These are phyloP conservation scores for Lathyrus oleraceus DNA, from an alignment of 306 rosid species.

Conservation along the genomic window DNA sequence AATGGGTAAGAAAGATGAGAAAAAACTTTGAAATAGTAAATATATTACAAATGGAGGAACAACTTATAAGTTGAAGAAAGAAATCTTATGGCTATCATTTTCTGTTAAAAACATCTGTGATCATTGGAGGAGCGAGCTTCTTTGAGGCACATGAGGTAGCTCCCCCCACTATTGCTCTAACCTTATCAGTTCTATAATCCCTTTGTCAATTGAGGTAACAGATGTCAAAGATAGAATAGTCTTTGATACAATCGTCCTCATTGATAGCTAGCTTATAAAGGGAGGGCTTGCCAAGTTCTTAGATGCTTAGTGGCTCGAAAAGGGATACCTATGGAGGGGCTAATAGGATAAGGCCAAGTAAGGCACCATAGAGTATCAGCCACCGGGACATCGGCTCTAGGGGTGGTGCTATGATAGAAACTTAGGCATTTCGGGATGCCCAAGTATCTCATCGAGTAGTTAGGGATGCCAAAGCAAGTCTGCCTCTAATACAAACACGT, in stretches of 20 bases:
- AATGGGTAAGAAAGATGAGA: conserved; percentile 20
- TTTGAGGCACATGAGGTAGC: neutral
- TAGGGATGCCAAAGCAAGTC: too few species aligned
- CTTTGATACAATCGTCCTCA: neutral
- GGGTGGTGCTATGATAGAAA: too few species aligned
- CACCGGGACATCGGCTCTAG: too few species aligned
- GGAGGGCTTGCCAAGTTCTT: too few species aligned
- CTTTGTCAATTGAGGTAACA: conserved; percentile 4
- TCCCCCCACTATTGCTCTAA: conserved; percentile 8
- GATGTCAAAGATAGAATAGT: conserved; percentile 22
- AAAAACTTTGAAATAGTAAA: conserved; percentile 3
- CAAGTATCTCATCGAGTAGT: too few species aligned
- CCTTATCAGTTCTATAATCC: conserved; percentile 5
- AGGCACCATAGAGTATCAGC: too few species aligned
- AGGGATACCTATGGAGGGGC: too few species aligned
- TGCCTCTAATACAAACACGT: too few species aligned
- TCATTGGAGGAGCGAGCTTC: conserved; percentile 16
- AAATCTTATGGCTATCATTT: conserved; percentile 16
- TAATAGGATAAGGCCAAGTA: too few species aligned
- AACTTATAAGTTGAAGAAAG: conserved; percentile 27
- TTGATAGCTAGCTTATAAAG: too few species aligned
- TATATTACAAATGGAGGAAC: conserved; percentile 15
- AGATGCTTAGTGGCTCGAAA: too few species aligned
- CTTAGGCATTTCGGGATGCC: too few species aligned
- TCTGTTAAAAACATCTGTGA: conserved; percentile 6